Evolutionary conservation across 345 rosid species (phyloP).

Genomic region (Pistacia vera): DNA sequence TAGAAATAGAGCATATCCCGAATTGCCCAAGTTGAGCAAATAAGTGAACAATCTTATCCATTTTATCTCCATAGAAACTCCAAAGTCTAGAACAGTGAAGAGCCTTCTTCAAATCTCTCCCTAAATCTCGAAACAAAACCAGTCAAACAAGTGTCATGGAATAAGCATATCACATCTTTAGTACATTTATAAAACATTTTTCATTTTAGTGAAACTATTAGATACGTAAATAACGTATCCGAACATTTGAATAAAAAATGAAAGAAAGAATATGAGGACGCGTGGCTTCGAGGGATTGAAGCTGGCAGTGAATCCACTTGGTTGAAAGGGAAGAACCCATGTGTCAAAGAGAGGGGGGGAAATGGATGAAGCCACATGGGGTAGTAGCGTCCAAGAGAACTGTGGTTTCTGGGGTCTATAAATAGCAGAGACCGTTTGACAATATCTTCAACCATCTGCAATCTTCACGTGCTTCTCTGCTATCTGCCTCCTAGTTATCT

Average conservation of each 20-base stretch:
- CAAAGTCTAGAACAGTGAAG: background rate
- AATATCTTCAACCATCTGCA: constrained; percentile 18
- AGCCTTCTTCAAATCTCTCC: constrained; percentile 16
- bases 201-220: no score
- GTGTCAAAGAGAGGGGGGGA: constrained; percentile 19
- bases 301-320: constrained; percentile 29
- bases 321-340: constrained; percentile 1
- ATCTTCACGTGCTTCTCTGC: constrained; percentile 45
- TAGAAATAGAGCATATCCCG: constrained; percentile 23
- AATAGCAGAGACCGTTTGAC: constrained; percentile 26
- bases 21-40: constrained; percentile 23
- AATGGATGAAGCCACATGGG: constrained; percentile 24
- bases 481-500: constrained; percentile 7
- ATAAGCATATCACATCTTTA: background rate
- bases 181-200: no score
- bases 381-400: constrained; percentile 8
- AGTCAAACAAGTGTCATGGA: constrained; percentile 15
- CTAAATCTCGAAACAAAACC: background rate
- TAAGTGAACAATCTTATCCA: constrained; percentile 35
- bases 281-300: constrained; percentile 32
- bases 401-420: constrained; percentile 37
- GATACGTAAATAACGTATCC: no score
- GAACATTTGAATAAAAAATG: no score
- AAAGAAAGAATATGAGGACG: constrained; percentile 11
- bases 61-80: background rate